These are phyloP conservation scores for Bifiguratus adelaidae DNA, from an alignment of 192 early-diverging fungal species.

Conservation along the genomic window DNA sequence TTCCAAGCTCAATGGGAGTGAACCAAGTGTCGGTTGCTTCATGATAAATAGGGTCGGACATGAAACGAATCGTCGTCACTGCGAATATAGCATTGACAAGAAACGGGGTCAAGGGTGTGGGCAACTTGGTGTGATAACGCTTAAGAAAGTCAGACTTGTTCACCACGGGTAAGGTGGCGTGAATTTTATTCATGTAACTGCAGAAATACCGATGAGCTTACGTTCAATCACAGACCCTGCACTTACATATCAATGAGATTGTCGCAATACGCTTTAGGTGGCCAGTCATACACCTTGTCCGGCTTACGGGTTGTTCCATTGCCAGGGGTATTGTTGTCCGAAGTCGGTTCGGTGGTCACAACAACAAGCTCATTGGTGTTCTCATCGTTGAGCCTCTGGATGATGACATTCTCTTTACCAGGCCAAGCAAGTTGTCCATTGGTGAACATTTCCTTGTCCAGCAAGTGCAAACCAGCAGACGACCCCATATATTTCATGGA, in stretches of 20 bases:
- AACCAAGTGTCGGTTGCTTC: constrained; percentile 4
- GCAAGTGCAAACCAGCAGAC: constrained; percentile 60
- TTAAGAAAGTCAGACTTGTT: constrained; percentile 45
- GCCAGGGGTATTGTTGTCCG: not conserved
- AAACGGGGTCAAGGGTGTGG: constrained; percentile 20
- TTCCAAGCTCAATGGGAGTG: constrained; percentile 1
- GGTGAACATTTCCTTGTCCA: constrained; percentile 30
- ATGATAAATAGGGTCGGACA: constrained; percentile 14
- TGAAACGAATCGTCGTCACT: constrained; percentile 28
- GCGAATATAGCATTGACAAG: constrained; percentile 51
- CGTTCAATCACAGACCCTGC: not conserved
- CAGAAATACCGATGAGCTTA: not conserved
- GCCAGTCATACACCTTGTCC: constrained; percentile 37
- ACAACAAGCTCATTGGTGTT: constrained; percentile 15
- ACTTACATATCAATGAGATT: constrained; percentile 28
- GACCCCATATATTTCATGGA: constrained; percentile 60
- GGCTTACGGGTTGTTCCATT: constrained; percentile 23
- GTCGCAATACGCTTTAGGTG: constrained; percentile 36
- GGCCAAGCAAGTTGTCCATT: constrained; percentile 15
- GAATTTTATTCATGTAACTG: constrained; percentile 41
- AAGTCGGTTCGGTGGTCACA: constrained; percentile 7
- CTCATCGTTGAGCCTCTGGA: constrained; percentile 27
- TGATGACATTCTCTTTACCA: not conserved
- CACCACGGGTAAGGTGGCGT: constrained; percentile 51
- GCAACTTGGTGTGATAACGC: constrained; percentile 26